phyloP scores from a whole-genome alignment of 805 yeast species.

The Starmerella sp. region DNA sequence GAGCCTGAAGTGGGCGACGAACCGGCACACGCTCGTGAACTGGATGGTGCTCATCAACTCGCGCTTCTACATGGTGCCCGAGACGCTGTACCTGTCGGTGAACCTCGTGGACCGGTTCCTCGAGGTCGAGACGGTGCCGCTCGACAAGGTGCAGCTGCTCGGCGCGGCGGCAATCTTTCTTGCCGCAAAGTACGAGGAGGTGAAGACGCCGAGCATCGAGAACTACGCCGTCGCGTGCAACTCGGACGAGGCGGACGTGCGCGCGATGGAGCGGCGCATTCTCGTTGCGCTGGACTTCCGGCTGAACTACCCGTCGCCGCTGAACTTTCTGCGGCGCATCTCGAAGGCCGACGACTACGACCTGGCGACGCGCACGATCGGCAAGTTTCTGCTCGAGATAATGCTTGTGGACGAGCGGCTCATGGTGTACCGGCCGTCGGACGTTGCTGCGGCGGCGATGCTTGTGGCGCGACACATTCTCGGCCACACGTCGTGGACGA shows the following conservation, averaged over 20 bases:
- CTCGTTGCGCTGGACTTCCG: conserved; percentile 61
- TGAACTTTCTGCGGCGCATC: conserved; percentile 77
- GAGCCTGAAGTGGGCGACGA: conserved; percentile 49
- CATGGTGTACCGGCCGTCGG: conserved; percentile 61
- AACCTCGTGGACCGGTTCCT: conserved; percentile 81
- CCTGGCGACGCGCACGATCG: conserved; percentile 69
- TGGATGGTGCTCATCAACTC: conserved; percentile 88
- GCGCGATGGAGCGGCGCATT: conserved; percentile 72
- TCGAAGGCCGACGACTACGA: conserved; percentile 88
- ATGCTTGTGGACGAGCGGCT: conserved; percentile 65
- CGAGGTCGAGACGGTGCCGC: conserved; percentile 61
- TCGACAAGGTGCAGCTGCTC: conserved; percentile 69
- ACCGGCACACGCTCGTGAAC: conserved; percentile 81
- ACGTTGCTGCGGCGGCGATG: conserved; percentile 82
- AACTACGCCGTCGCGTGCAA: conserved; percentile 83
- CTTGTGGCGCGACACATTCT: conserved; percentile 66
- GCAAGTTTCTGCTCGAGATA: conserved; percentile 72
- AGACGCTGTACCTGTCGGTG: conserved; percentile 70
- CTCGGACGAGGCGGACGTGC: conserved; percentile 52
- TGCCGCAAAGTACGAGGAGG: conserved; percentile 91
- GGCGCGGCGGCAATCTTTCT: conserved; percentile 79
- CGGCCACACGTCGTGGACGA: conserved; percentile 53
- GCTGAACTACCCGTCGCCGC: conserved; percentile 76
- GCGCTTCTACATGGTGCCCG: conserved; percentile 72
- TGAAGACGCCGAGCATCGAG: conserved; percentile 71